Evolutionary conservation across 768 basidiomycete species (phyloP).

Genomic region (Trametes meyenii): DNA sequence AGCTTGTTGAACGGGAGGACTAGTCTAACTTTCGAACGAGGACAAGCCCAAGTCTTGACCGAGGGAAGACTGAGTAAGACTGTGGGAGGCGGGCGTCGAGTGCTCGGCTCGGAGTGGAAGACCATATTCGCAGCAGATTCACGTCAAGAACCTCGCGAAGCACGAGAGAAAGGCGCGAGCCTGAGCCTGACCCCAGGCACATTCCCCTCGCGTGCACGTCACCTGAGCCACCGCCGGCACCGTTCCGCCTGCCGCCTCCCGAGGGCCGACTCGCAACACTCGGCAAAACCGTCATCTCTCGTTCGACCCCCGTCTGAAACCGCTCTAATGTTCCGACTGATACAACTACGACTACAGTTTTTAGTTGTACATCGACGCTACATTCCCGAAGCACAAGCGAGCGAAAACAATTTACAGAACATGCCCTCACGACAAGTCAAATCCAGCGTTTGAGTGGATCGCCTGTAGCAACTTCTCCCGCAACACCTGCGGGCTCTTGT

Average conservation of each 20-base stretch:
- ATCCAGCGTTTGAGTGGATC: constrained; percentile 86
- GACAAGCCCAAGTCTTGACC: too few species aligned
- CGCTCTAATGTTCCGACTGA: not conserved
- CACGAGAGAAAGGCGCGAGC: not conserved
- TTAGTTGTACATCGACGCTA: not conserved
- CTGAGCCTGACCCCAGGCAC: not conserved
- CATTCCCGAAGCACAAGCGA: not conserved
- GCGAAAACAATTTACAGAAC: not conserved
- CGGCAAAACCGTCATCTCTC: too few species aligned
- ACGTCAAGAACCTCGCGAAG: not conserved
- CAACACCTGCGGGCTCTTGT: constrained; percentile 63
- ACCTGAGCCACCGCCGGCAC: not conserved
- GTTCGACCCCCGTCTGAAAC: not conserved
- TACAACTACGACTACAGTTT: not conserved
- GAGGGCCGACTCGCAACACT: too few species aligned
- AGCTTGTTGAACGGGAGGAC: too few species aligned
- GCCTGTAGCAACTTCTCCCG: constrained; percentile 82
- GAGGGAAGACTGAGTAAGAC: too few species aligned
- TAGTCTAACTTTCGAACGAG: too few species aligned
- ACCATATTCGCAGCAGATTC: not conserved
- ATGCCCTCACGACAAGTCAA: constrained; percentile 74
- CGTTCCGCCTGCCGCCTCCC: too few species aligned
- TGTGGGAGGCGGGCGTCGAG: too few species aligned
- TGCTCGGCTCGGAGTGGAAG: not conserved
- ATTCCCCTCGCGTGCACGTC: not conserved